Base-by-base conservation (phyloP, 106 monocot genomes). In the Dendrobium catenatum region DNA sequence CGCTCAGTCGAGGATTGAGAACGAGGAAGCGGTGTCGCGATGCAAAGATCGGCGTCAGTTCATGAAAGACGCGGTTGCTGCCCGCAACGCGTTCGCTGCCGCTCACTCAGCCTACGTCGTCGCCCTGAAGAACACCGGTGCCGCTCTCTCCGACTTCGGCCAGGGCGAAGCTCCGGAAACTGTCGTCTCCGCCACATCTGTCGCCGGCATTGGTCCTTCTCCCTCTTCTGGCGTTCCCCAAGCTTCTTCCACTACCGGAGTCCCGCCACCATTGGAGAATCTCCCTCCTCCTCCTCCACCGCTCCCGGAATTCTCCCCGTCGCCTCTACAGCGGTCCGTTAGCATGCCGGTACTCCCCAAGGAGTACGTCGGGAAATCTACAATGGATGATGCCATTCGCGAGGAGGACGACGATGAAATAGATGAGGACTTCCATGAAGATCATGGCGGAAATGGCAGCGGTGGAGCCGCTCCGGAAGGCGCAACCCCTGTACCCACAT, bases 81-180 rank as follows among this genome's bases (percentile, higher is more conserved):
- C 82, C 16, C 94, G 97, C 77, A 94, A 98, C 89, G 94, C 93
- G 86, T 98, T 98, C 84, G 92, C 94, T 51, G 89, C 97, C 59
- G 88, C 94, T 29, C 97, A 98, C 87, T 89, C 94, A 70, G 82
- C 84, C 64, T 94, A 94, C 88, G 75, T 84, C 61, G 72, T 88
- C 75, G 56, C 85, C 56, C 87, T 98, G 44, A 87, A 83, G 74
- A 85, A 91, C 89, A 93, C 91, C 51, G 97, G 97, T 68, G 86
- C 92, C 37, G 97, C 97, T 26, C 85, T 93, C 58, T 84, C 79
- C 76, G 94, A 94, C 80, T 98, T 83, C 80, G 94, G 80, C 15
- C 90, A 92, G 43, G 80, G 83, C 64, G 94, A 92, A 82, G 42
- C 47, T 44, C n/a, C 26, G 16, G 22, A 8, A 24, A 24, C 4